Percentiles rank a stretch among this genome's conserved stretches.
phyloP scores from a whole-genome alignment of 805 yeast genomes.

The Lipomyces oligophaga region DNA sequence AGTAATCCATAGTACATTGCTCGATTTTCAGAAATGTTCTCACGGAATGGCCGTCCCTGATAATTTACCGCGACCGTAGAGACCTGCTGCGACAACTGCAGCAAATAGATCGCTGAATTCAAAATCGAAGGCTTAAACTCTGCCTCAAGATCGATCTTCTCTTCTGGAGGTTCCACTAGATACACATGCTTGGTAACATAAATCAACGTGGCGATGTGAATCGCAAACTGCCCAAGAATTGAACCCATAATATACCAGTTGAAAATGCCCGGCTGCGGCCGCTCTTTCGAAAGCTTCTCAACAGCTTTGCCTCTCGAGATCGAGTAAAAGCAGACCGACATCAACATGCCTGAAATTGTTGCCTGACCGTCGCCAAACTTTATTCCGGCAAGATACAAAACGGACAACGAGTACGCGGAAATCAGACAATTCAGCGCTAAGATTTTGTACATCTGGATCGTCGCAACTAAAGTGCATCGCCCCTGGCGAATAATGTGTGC shows the following conservation, averaged over 20 bases:
- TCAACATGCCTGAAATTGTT: constrained; percentile 88
- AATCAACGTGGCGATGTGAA: constrained; percentile 77
- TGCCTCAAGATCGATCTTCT: constrained; percentile 83
- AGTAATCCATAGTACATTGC: constrained; percentile 96
- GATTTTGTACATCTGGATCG: constrained; percentile 98
- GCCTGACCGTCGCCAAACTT: constrained; percentile 98
- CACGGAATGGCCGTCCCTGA: constrained; percentile 95
- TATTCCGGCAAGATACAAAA: constrained; percentile 92
- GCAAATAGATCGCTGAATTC: constrained; percentile 92
- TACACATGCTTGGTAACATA: constrained; percentile 82
- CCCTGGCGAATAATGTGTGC: constrained; percentile 95
- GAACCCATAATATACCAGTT: constrained; percentile 97
- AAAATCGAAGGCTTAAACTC: constrained; percentile 82
- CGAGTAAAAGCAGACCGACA: constrained; percentile 91
- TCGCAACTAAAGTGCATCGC: constrained; percentile 93
- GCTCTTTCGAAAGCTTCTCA: constrained; percentile 80
- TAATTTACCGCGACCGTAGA: constrained; percentile 97
- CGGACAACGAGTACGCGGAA: constrained; percentile 92
- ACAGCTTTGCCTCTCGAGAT: constrained; percentile 91
- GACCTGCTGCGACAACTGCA: constrained; percentile 93
- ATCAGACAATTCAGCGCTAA: constrained; percentile 94
- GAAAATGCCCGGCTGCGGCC: constrained; percentile 98
- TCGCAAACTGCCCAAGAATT: constrained; percentile 90
- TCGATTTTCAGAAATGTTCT: constrained; percentile 80
- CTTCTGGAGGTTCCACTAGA: constrained; percentile 86